These are phyloP conservation scores for Tillandsia leiboldiana DNA, from an alignment of 176 grass and related monocot genomes.

Conservation along the genomic window DNA sequence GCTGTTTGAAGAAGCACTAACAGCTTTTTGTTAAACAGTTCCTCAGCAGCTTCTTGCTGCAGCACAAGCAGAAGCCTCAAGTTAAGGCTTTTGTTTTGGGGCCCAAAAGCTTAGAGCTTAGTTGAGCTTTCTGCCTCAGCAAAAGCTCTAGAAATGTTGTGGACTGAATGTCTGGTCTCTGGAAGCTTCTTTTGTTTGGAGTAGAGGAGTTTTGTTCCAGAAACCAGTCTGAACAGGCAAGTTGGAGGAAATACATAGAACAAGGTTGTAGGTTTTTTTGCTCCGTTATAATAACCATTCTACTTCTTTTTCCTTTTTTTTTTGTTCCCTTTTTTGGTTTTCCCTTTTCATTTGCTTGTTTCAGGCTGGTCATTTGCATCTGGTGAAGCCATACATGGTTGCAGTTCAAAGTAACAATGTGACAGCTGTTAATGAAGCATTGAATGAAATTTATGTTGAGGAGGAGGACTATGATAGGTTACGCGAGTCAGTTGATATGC, in stretches of 20 bases:
- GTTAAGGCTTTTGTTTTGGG: too few species aligned
- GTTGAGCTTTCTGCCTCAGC: too few species aligned
- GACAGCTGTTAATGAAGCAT: constrained; percentile 84
- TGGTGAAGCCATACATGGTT: constrained; percentile 98
- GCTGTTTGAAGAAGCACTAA: too few species aligned
- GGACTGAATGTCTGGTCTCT: too few species aligned
- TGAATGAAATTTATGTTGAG: constrained; percentile 95
- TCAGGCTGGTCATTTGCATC: constrained; percentile 85
- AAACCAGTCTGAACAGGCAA: too few species aligned
- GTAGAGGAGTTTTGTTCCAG: too few species aligned
- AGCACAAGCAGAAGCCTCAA: too few species aligned
- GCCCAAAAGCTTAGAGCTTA: too few species aligned
- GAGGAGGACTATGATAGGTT: constrained; percentile 94
- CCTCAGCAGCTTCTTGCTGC: background rate
- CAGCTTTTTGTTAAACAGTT: too few species aligned
- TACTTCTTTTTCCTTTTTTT: background rate
- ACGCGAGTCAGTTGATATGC: constrained; percentile 94
- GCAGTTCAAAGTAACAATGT: constrained; percentile 98
- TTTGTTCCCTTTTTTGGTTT: constrained; percentile 9
- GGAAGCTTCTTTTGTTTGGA: too few species aligned
- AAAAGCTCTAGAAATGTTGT: too few species aligned
- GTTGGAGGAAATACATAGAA: background rate
- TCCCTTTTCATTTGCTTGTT: constrained; percentile 15
- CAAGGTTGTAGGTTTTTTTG: background rate
- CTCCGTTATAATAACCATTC: background rate